phyloP scores from a whole-genome alignment of 176 grass and related monocot species.

The Microstegium vimineum region DNA sequence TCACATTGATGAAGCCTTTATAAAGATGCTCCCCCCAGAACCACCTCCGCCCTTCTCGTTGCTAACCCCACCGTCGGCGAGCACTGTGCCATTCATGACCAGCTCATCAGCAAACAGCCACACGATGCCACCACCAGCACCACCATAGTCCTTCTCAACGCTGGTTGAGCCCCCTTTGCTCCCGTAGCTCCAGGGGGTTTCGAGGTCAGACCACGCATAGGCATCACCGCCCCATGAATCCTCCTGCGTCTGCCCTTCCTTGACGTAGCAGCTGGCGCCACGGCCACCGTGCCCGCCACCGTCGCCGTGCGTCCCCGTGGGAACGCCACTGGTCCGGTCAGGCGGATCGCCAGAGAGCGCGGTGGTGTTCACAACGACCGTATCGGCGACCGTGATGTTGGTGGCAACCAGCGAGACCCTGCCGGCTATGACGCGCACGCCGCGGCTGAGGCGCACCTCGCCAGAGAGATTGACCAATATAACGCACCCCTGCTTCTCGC shows the following conservation, averaged over 20 bases:
- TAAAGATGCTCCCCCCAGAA: constrained; percentile 86
- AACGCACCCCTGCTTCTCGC: constrained; percentile 63
- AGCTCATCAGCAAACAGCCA: constrained; percentile 75
- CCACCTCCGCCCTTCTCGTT: constrained; percentile 77
- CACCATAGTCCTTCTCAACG: constrained; percentile 80
- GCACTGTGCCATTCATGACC: constrained; percentile 66
- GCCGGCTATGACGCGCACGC: constrained; percentile 63
- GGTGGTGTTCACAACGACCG: constrained; percentile 68
- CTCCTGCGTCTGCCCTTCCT: constrained; percentile 89
- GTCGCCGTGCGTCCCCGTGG: constrained; percentile 80
- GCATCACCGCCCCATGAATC: constrained; percentile 97
- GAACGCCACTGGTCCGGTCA: constrained; percentile 71
- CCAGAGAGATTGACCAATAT: constrained; percentile 63
- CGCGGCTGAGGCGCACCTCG: constrained; percentile 49
- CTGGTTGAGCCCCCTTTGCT: constrained; percentile 96
- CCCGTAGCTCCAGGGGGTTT: constrained; percentile 72
- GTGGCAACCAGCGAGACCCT: constrained; percentile 49
- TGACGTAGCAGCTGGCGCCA: constrained; percentile 82
- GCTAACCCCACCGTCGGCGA: constrained; percentile 72
- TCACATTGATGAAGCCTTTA: constrained; percentile 73
- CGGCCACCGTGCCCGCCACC: constrained; percentile 88
- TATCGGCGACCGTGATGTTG: constrained; percentile 74
- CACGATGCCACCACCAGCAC: constrained; percentile 69
- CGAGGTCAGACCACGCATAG: constrained; percentile 73
- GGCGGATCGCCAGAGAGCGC: constrained; percentile 71